A percentile compares a stretch with the other conserved stretches of the same genome.
Evolutionary conservation across 2,329 filamentous ascomycete genomes (phyloP).

Genomic region (Xylariaceae sp.): DNA sequence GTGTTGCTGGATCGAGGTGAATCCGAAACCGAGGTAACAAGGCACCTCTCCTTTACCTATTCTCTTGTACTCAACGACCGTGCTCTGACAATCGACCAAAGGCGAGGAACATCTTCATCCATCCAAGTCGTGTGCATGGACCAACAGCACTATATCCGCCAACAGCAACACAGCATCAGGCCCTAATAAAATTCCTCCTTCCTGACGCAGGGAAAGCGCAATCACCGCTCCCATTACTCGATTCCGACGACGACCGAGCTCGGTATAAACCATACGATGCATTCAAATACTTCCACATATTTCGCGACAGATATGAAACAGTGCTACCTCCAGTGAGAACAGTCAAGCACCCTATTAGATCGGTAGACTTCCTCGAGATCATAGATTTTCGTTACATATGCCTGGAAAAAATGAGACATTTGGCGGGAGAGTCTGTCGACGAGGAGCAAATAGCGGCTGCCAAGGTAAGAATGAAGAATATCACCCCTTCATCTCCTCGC

Average conservation of each 20-base stretch:
- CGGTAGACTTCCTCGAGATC: constrained; percentile 2
- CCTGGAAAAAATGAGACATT: not conserved
- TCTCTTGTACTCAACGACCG: no score
- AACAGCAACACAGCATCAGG: constrained; percentile 20
- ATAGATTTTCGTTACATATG: not conserved
- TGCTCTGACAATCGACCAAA: constrained; percentile 8
- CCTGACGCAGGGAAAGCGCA: not conserved
- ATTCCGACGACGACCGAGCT: constrained; percentile 1
- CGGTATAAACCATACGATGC: constrained; percentile 7
- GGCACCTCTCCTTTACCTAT: constrained; percentile 25
- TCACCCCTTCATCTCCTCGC: constrained; percentile 4
- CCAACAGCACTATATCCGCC: constrained; percentile 27
- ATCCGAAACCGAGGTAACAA: constrained; percentile 5
- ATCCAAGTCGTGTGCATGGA: no score
- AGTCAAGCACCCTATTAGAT: not conserved
- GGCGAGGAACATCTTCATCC: constrained; percentile 19
- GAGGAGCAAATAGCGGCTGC: constrained; percentile 4
- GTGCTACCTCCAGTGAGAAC: not conserved
- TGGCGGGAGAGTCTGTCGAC: not conserved
- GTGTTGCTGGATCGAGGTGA: constrained; percentile 26
- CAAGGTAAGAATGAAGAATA: constrained; percentile 2
- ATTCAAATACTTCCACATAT: constrained; percentile 8
- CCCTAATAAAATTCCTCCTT: constrained; percentile 23
- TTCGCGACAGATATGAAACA: constrained; percentile 6
- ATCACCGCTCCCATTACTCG: constrained; percentile 2